These are phyloP conservation scores for Penicillium sp. DNA, from an alignment of 2,329 filamentous ascomycete genomes.

Conservation along the genomic window DNA sequence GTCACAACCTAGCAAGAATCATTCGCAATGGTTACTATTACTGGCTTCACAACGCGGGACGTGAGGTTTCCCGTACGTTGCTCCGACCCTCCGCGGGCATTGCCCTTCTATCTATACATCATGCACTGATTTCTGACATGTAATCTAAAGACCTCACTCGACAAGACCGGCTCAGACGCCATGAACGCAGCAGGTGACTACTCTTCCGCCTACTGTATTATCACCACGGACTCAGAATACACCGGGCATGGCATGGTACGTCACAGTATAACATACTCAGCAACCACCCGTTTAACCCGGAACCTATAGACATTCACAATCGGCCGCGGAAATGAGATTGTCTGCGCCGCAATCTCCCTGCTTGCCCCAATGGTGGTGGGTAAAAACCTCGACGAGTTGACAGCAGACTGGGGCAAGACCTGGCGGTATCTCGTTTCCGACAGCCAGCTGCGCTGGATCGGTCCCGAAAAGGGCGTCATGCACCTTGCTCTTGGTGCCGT, in stretches of 20 bases:
- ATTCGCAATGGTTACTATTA: constrained; percentile 59
- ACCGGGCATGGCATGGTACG: constrained; percentile 44
- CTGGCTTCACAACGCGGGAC: constrained; percentile 66
- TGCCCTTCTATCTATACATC: neutral
- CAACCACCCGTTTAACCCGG: constrained; percentile 3
- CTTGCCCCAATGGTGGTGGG: constrained; percentile 72
- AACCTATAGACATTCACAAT: constrained; percentile 43
- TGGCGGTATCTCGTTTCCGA: constrained; percentile 92
- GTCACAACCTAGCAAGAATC: neutral
- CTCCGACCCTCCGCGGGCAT: neutral
- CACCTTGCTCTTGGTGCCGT: constrained; percentile 86
- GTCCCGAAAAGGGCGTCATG: constrained; percentile 89
- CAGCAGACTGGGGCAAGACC: constrained; percentile 77
- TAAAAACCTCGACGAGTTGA: constrained; percentile 71
- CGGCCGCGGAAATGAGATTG: constrained; percentile 80
- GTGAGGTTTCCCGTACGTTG: constrained; percentile 63
- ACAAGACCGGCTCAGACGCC: constrained; percentile 93
- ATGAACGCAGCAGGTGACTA: constrained; percentile 96
- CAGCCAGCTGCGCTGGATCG: constrained; percentile 88
- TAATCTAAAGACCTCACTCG: constrained; percentile 68
- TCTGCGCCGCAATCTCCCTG: constrained; percentile 77
- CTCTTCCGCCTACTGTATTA: constrained; percentile 88
- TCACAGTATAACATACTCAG: constrained; percentile 7
- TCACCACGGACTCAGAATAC: constrained; percentile 67
- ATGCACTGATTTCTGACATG: constrained; percentile 1